These are phyloP conservation scores for Spergularia marina DNA, from an alignment of 148 eudicot species.

Conservation along the genomic window DNA sequence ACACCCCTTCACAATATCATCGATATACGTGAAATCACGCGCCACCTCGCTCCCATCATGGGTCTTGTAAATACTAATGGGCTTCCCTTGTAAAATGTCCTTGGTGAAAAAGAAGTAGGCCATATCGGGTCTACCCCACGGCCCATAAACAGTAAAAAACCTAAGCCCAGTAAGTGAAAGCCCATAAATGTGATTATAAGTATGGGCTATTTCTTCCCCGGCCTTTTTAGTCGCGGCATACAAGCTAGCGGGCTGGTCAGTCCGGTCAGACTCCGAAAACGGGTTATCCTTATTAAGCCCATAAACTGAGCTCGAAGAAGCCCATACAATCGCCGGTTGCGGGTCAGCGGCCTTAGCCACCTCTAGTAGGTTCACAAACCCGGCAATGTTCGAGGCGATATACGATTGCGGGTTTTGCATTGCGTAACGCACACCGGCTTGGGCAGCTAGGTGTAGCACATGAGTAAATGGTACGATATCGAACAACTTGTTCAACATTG, in stretches of 20 bases:
- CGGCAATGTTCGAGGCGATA: slow-evolving; percentile 72
- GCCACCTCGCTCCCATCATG: slow-evolving; percentile 70
- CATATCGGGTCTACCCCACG: slow-evolving; percentile 98
- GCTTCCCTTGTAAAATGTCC: slow-evolving; percentile 74
- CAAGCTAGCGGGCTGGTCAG: slow-evolving; percentile 85
- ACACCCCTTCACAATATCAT: slow-evolving; percentile 83
- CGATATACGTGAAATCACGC: slow-evolving; percentile 92
- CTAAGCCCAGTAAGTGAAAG: slow-evolving; percentile 77
- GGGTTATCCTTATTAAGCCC: slow-evolving; percentile 79
- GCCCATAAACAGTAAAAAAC: slow-evolving; percentile 91
- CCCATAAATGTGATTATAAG: slow-evolving; percentile 90
- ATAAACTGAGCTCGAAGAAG: slow-evolving; percentile 84
- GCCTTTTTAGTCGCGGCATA: slow-evolving; percentile 97
- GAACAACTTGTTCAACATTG: slow-evolving; percentile 62
- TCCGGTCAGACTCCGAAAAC: slow-evolving; percentile 68
- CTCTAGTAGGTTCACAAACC: slow-evolving; percentile 71
- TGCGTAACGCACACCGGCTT: slow-evolving; percentile 94
- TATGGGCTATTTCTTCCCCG: slow-evolving; percentile 92
- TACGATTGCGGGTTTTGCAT: slow-evolving; percentile 93
- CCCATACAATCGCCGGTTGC: slow-evolving; percentile 93
- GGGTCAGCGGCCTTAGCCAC: slow-evolving; percentile 67
- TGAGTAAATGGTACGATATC: slow-evolving; percentile 85
- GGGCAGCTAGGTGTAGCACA: slow-evolving; percentile 87
- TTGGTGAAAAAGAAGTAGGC: slow-evolving; percentile 94
- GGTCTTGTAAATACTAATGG: slow-evolving; percentile 63